Base-by-base conservation (phyloP, 2,329 filamentous ascomycete genomes). In the Metarhizium rileyi region DNA sequence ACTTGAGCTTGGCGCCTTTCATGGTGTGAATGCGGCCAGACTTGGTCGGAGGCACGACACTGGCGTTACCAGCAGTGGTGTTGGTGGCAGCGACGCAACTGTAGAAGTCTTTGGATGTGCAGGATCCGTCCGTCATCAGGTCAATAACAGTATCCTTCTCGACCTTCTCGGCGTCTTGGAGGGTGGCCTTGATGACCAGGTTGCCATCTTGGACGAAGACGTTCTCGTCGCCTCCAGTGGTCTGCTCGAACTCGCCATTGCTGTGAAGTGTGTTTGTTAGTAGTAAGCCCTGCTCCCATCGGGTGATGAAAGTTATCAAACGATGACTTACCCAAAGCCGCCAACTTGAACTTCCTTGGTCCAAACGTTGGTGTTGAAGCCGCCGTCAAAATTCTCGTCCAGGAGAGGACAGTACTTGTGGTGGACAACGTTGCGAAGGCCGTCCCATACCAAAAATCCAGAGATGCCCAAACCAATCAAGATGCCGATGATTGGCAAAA, bases 231-330 rank as follows among this genome's bases (percentile, higher is more conserved):
- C 70, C 76, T 47, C 70, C 69, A 4, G 87, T 94, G 0, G 88
- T 90, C 69, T 82, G 70, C 57, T 90, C 83, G 63, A 94, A 94
- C 63, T 91, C 80, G 45, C 87, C 87, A 56, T 93, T 91, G 50
- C 88, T 84, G 16, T 12, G 28, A 9, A 22, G 16, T 3, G 10
- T 25, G 30, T 50, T 36, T 25, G 30, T 50, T 36, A 44, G 44
- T 16, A 16, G 30, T 55, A 18, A 8, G 38, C 44, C 12, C 14
- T 8, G 38, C 44, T 10, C 14, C 7, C 14, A 5, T 38, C 7
- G 27, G 9, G 7, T 22, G 26, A n/a, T n/a, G 10, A 20, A 22
- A 9, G n/a, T 12, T 18, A 14, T 2, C 10, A 25, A 6, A 27
- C 30, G 23, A 22, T 6, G 33, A 70, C 83, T 63, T 72, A 89